Base-by-base conservation (phyloP, 192 early-diverging fungal genomes). In the Radiomyces spectabilis region DNA sequence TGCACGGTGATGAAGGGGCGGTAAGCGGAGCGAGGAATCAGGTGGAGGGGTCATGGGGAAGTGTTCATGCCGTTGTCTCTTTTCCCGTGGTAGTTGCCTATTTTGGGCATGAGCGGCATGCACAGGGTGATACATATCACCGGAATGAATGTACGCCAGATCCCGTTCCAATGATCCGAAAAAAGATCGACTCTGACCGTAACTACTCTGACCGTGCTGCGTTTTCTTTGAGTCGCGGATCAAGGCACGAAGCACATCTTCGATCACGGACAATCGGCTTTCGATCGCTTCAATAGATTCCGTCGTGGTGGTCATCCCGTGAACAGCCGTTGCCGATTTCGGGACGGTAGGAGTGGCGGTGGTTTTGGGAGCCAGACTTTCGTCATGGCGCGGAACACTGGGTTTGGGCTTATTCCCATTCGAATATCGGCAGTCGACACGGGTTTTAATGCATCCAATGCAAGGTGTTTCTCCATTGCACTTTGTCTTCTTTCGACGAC, bases 391-490 rank as follows among this genome's bases (percentile, higher is more conserved):
- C 19, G 42, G 42, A 10, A 25, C 8, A 2, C 21, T 19, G 13
- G 42, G 24, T 34, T 50, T 34, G 27, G 48, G 6, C 48, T 30
- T n/a, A n/a, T n/a, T n/a, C n/a, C n/a, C 21, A 32, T 5, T 24
- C 18, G 42, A 25, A 16, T 61, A 61, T 45, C 37, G 32, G 31
- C 59, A 61, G 19, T 48, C 32, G 1, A 53, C 50, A 33, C 41
- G 41, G 40, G 49, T 43, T 35, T 61, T 61, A 3, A 43, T 12
- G 32, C 59, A 61, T 16, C 43, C 44, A 9, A 24, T 40, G 25
- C 59, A 61, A 1, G 59, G 59, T 19, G 33, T 52, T 46, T 61
- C 59, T 19, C 59, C 51, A 38, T 61, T 61, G 44, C 59, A 61
- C 46, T 61, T 61, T 18, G 59, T 61, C 22, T 61, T 61, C 31